Evolutionary conservation across 2,329 filamentous ascomycete genomes (phyloP), one percentile per base, ranked within the genome.

Genomic region (Pyrenochaeta sp.): DNA sequence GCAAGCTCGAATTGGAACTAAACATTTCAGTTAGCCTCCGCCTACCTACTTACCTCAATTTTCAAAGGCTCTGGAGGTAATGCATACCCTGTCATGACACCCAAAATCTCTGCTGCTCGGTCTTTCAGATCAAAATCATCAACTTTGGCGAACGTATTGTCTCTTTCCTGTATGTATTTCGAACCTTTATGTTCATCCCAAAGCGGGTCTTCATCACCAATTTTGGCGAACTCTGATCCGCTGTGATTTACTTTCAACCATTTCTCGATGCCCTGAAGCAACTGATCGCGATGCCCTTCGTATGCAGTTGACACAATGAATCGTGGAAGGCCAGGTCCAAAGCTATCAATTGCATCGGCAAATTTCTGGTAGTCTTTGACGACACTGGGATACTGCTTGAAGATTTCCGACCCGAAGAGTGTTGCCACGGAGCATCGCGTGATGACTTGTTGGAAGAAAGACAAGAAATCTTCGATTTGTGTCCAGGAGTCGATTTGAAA

Each of bases 391-490:
- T 70, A 68, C 33, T 64, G 50, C 30, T 68, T 66, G 31, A 73
- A 46, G 2, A 73, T 39, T 4, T 49, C 46, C 2, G 64, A 56
- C 1, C 70, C 69, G 29, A 73, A 68, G 3, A 73, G 32, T 4
- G 60, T 61, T 10, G 67, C 60, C 15, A 64, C 39, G 4, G 54
- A 64, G 35, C 68, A 69, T 27, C 64, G 63, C 7, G 67, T 61
- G 27, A 71, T 49, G 1, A 69, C 64, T 39, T 66, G 61, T 44
- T 68, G 62, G 15, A 71, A 56, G 45, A 72, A 73, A 0, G 67
- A 68, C 66, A 64, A 71, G 2, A 68, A 31, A 21, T 73, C 68
- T 48, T 72, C 67, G 17, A 73, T 69, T 11, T 64, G 61, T 7
- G 66, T 71, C 70, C 70, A 73, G 15, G 42, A 60, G 12, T 58